These are phyloP conservation scores for Cordyceps militaris DNA, from an alignment of 2,329 filamentous ascomycete species.

Conservation along the genomic window DNA sequence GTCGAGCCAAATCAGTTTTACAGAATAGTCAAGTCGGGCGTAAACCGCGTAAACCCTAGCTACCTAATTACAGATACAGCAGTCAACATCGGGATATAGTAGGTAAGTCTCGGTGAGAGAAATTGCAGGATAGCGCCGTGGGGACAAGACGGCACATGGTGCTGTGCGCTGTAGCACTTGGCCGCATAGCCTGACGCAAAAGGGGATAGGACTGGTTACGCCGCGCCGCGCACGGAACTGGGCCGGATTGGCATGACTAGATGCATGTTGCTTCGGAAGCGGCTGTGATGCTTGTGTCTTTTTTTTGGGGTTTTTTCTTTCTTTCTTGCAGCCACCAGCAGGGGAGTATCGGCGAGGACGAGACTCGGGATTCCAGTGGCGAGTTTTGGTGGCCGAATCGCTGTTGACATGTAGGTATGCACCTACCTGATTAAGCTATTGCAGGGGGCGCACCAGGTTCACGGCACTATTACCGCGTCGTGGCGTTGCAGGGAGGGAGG, in stretches of 20 bases:
- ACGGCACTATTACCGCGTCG: neutral
- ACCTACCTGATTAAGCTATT: neutral
- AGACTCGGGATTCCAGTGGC: neutral
- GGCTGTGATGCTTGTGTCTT: neutral
- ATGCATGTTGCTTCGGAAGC: neutral
- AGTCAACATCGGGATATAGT: neutral
- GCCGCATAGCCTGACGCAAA: neutral
- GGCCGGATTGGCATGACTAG: neutral
- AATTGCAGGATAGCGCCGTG: slow-evolving; percentile 1
- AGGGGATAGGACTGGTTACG: no score
- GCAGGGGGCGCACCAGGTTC: neutral
- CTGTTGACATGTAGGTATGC: neutral
- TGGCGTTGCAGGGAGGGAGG: neutral
- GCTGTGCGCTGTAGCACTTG: neutral
- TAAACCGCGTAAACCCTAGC: no score
- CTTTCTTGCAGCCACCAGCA: neutral
- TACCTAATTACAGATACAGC: neutral
- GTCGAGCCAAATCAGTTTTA: no score
- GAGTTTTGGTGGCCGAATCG: neutral
- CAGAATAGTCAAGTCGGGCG: no score
- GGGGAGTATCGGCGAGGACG: neutral
- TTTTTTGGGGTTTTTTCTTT: no score
- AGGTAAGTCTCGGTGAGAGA: neutral
- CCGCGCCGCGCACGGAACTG: neutral
- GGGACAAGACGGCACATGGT: neutral